Conservation (phyloP, 257 asterid genomes). For the Leonotis leonurus region DNA sequence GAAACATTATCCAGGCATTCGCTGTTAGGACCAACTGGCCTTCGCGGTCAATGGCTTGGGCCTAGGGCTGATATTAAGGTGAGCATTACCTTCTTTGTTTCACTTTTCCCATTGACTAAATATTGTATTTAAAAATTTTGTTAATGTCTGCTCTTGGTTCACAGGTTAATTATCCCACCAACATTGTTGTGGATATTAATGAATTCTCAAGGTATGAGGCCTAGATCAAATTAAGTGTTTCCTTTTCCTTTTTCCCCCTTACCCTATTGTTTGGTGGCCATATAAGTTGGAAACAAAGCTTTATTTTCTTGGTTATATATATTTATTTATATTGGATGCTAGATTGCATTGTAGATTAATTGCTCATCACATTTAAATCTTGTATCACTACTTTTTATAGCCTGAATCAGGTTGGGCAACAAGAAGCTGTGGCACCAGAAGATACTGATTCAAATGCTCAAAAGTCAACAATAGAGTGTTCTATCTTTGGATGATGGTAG, state of each 20-base stretch:
- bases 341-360: constrained; percentile 5
- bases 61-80: constrained; percentile 76
- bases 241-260: background rate
- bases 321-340: background rate
- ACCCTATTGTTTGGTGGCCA: background rate
- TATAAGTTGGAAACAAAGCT: background rate
- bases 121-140: background rate
- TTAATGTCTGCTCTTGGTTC: constrained; percentile 8
- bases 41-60: constrained; percentile 74
- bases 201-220: constrained; percentile 59
- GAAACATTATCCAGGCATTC: constrained; percentile 93
- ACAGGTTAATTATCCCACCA: constrained; percentile 84
- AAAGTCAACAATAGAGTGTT: constrained; percentile 61
- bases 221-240: constrained; percentile 8
- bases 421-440: constrained; percentile 23
- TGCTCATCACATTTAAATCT: constrained; percentile 25
- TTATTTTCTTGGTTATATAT: background rate
- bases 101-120: background rate
- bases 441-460: constrained; percentile 33
- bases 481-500: constrained; percentile 84
- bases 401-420: constrained; percentile 55
- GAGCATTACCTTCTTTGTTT: constrained; percentile 4
- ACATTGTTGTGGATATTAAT: constrained; percentile 40
- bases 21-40: constrained; percentile 80
- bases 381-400: constrained; percentile 43